Evolutionary conservation across 495 filamentous ascomycete species (phyloP), one percentile per base, ranked within the genome.

Genomic region (Annulohypoxylon bovei): DNA sequence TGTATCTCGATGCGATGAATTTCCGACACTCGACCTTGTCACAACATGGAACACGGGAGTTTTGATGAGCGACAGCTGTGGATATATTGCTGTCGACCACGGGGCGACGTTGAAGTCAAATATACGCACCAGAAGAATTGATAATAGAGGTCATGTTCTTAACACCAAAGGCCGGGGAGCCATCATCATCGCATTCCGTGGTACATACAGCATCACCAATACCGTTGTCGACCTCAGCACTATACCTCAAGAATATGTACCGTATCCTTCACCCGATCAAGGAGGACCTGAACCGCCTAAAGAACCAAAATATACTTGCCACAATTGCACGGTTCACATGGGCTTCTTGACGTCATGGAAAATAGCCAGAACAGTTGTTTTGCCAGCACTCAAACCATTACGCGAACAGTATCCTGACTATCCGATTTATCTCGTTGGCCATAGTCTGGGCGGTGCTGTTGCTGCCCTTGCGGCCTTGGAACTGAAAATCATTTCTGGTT

Each of bases 141-240:
- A 27, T 32, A n/a, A 2, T 20, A 8, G 60, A 23, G 40, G 14
- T 5, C 5, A 12, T 7, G 32, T 22, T 20, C 22, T 16, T 1
- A 70, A 30, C 11, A 44, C 30, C 20, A 61, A 67, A 33, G 61
- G 52, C 18, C 66, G 65, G 4, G 68, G 76, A 11, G 78, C 79
- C 18, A 93, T 99, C 60, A 84, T 99, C 27, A 84, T 98, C n/a
- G 95, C 94, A 11, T 98, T 98, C 73, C 88, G 95, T 18, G 95
- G 96, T 9, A 98, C 95, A 11, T 98, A 98, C 77, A 96, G 92
- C 37, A 83, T 99, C 68, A 86, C 93, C 25, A 97, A 97, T 79
- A 92, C 93, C 8, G 89, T 99, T 52, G 84, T 91, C 60, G 95
- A 99, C 79, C 84, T 99, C 33, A 92, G 91, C 50, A 93, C 92